Conservation (phyloP, 2,329 filamentous ascomycete species). For the Phialophora macrospora region DNA sequence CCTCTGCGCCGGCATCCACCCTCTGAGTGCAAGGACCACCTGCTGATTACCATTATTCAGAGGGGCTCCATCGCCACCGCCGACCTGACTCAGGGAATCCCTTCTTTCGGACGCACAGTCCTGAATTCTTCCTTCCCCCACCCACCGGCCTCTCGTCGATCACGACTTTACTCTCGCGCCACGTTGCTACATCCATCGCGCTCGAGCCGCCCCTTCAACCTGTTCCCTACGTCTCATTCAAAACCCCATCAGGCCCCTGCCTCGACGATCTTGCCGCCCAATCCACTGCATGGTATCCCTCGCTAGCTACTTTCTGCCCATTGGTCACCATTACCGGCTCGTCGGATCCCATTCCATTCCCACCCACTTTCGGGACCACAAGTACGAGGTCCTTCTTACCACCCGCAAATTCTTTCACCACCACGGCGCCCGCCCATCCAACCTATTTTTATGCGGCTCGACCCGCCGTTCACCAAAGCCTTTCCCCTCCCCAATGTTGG, state of each 20-base stretch:
- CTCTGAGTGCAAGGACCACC: background rate
- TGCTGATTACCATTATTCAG: constrained; percentile 7
- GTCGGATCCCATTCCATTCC: background rate
- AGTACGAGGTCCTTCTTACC: background rate
- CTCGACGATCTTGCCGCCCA: constrained; percentile 7
- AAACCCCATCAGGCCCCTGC: background rate
- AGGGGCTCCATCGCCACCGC: background rate
- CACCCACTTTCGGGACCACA: background rate
- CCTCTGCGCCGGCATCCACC: background rate
- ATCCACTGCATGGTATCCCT: constrained; percentile 4
- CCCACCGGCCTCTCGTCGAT: constrained; percentile 2
- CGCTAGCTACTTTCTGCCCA: background rate
- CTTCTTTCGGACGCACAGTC: background rate
- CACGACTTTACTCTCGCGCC: background rate
- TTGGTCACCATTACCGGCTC: constrained; percentile 6
- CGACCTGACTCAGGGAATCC: background rate
- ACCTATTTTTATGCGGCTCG: constrained; percentile 4
- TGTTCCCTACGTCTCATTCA: background rate
- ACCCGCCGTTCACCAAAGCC: background rate
- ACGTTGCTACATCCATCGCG: constrained; percentile 1
- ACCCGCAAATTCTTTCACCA: background rate
- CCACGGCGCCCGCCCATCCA: background rate
- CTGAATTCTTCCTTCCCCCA: background rate
- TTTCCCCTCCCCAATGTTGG: background rate
- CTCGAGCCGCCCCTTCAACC: background rate